Base-by-base conservation (phyloP, 139 green algal species). In the Marvania coccoides region DNA sequence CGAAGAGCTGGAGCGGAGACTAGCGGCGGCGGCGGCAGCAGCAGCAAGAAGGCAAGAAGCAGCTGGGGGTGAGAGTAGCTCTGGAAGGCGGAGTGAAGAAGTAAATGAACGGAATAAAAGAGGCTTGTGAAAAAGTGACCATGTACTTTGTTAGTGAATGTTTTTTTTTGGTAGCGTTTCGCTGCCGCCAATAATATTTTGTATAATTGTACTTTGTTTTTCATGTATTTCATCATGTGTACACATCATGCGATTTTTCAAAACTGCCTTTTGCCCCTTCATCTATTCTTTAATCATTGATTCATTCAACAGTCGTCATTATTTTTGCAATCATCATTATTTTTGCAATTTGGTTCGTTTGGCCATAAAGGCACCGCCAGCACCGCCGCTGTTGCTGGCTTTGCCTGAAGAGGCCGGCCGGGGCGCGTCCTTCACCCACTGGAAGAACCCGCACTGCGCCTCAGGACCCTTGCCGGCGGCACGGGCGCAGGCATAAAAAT, bases 371-470 rank as follows among this genome's bases (percentile, higher is more conserved):
- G 42, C 42, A 19, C 42, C 42, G 42, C 42, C 42, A 51, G 19
- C 42, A 51, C 42, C 19, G 42, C 19, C 42, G 19, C 42, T 51
- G 42, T 51, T 51, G 19, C 19, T 51, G 19, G 19, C 19, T 28
- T 51, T 51, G 19, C 19, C 42, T 51, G 19, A 19, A 28, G 19
- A 28, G 19, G 42, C 19, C 19, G 42, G 19, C 42, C 42, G 19
- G 42, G 42, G 42, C 42, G 42, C 42, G 19, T 58, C 45, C n/a
- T 64, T 40, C 40, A 69, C 55, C 74, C 70, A 82, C 59, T 77
- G 46, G 58, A 83, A 83, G 30, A 74, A 74, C 5, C 38, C 35
- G 66, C 76, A 83, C 13, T 74, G 47, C 23, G 46, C 73, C 13
- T 77, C 36, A 5, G 68, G 67, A 3, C 14, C 24, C 12, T 46